Base-by-base conservation (phyloP, 2,329 filamentous ascomycete species). In the Aspergillus nomiae region DNA sequence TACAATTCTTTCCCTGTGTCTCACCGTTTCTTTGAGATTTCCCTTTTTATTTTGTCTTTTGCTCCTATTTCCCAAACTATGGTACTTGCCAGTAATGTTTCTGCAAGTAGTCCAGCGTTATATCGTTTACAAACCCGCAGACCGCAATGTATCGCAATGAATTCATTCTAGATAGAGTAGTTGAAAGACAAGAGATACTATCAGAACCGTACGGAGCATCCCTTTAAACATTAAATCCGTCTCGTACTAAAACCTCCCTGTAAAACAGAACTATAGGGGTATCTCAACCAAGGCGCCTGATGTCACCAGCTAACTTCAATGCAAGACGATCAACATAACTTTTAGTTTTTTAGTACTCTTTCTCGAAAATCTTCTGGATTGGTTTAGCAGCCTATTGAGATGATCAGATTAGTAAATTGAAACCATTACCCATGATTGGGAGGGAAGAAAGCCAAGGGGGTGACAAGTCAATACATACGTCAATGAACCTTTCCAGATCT, bases 401-500 rank as follows among this genome's bases (percentile, higher is more conserved):
- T 34, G 48, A 21, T 14, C 12, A 24, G 34, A 69, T 70, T 67
- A 74, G 70, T 55, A 67, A 32, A 32, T 26, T 45, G 48, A 26
- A 48, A 24, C 16, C 38, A 34, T 46, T 36, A 32, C 24, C 45
- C 24, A 58, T 14, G 7, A 45, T 28, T 3, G 46, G 14, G 4
- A 32, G 11, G 21, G 5, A 24, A 36, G 10, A 14, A 51, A 26
- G 11, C 36, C 12, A 28, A 48, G 28, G 21, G 28, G 56, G 30
- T 36, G 14, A 48, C 11, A 38, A 26, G 56, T 60, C 59, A 62
- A 46, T 19, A 81, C 90, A 74, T 73, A 92, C 91, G 78, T 96
- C 92, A 71, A 97, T 94, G 74, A 97, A 97, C 73, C 92, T 94
- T 80, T 98, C 95, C 62, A 98, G 82, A 77, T 97, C 92, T 73